Evolutionary conservation across 148 eudicot species (phyloP).

Genomic region (Beta vulgaris): DNA sequence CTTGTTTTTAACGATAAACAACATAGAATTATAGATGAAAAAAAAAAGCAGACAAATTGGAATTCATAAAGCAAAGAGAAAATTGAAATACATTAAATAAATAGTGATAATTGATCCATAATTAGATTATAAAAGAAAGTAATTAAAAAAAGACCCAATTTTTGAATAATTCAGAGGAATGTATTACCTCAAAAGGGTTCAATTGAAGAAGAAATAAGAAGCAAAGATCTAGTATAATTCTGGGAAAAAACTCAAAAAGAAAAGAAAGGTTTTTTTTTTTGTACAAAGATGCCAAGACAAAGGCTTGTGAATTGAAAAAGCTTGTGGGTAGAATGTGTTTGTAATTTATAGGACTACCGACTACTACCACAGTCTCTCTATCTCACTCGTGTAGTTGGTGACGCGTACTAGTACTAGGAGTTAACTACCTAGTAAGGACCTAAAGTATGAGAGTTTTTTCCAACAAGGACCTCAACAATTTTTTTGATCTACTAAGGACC

Average conservation of each 20-base stretch:
- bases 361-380: not conserved
- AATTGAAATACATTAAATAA: not conserved
- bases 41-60: not conserved
- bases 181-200: not conserved
- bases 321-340: not conserved
- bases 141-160: not conserved
- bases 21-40: not conserved
- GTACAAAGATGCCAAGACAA: not conserved
- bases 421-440: too few relatives aligned
- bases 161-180: not conserved
- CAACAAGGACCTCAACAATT: too few relatives aligned
- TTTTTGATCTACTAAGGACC: too few relatives aligned
- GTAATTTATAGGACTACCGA: conserved; percentile 10
- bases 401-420: too few relatives aligned
- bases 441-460: too few relatives aligned
- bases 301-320: not conserved
- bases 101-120: too few relatives aligned
- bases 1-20: not conserved
- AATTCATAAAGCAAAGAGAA: not conserved
- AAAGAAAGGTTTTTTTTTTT: not conserved
- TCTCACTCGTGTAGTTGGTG: not conserved
- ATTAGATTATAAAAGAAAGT: not conserved
- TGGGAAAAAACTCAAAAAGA: not conserved
- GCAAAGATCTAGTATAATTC: not conserved
- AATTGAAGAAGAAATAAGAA: conserved; percentile 1